phyloP scores from a whole-genome alignment of 345 rosid genomes.

The Acer yangbiense region DNA sequence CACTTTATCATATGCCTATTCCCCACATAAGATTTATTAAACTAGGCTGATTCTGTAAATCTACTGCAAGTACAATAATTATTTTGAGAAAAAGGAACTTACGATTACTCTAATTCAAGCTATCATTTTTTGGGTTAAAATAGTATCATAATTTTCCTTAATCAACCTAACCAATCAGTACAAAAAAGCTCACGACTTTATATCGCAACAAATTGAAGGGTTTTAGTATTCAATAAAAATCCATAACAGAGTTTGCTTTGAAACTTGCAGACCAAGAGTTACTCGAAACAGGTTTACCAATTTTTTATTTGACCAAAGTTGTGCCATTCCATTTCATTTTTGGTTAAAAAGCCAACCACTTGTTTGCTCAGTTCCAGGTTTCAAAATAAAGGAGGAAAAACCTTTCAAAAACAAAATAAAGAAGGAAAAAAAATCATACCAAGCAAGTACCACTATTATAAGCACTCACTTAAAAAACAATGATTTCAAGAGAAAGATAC shows the following conservation, averaged over 20 bases:
- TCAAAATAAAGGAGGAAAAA: background rate
- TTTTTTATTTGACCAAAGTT: background rate
- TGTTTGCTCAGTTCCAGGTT: background rate
- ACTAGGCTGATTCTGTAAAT: background rate
- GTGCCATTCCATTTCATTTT: background rate
- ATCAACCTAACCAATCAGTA: background rate
- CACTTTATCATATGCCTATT: background rate
- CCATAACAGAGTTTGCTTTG: background rate
- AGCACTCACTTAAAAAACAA: background rate
- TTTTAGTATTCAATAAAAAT: background rate
- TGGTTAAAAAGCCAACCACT: background rate
- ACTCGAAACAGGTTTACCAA: background rate
- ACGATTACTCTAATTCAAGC: background rate
- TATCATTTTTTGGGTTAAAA: background rate
- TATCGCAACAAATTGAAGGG: background rate
- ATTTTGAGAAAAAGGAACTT: background rate
- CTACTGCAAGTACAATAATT: background rate
- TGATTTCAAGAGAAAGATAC: conserved; percentile 22
- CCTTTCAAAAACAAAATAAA: background rate
- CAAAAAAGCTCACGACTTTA: background rate
- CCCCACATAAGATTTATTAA: background rate
- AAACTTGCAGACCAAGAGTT: background rate
- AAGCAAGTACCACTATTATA: background rate
- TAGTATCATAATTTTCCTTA: background rate
- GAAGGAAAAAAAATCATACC: background rate